Base-by-base conservation (phyloP, 2,329 filamentous ascomycete genomes). In the Aspergillus glaucus region DNA sequence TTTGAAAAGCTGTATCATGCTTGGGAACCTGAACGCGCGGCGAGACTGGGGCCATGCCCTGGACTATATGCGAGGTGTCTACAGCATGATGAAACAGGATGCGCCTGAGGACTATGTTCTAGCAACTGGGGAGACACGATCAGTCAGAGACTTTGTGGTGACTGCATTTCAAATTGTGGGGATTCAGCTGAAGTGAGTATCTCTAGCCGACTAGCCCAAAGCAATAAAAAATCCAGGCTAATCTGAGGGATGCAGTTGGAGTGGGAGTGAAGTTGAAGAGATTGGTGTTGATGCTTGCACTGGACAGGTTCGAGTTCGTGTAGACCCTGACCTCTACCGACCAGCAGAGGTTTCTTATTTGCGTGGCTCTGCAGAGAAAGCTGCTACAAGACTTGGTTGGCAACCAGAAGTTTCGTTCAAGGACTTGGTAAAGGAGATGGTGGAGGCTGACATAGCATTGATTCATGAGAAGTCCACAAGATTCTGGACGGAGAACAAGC, bases 11-110 rank as follows among this genome's bases (percentile, higher is more conserved):
- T 42, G 39, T 42, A 7, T 42, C 24, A 42, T 19, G 17, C 39
- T 43, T 34, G 40, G 46, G 2, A 48, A 43, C 8, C 19, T 48
- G 39, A 36, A 48, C 30, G 28, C 40, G 14, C 37, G 28, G 9
- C 28, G 46, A 34, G 46, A 48, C 46, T 48, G 39, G 39, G 46
- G 46, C 17, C 41, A 43, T 37, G 41, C 41, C 19, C 28, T 26
- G 30, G 46, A 48, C 46, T 48, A 44, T 39, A 42, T 48, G 30
- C 39, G 19, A 15, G 46, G 46, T 2, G 34, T 39, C 12, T 44
- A 42, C 14, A 14, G 34, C 21, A 48, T 48, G 28, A 30, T 48
- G 40, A 40, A 48, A 7, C 46, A 48, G 41, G 40, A 10, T 19
- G 32, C 32, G 14, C 26, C 40, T 7, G 32, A 30, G 2, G 46